phyloP scores from a whole-genome alignment of 352 stramenopile genomes.

The Saprolegnia diclina region DNA sequence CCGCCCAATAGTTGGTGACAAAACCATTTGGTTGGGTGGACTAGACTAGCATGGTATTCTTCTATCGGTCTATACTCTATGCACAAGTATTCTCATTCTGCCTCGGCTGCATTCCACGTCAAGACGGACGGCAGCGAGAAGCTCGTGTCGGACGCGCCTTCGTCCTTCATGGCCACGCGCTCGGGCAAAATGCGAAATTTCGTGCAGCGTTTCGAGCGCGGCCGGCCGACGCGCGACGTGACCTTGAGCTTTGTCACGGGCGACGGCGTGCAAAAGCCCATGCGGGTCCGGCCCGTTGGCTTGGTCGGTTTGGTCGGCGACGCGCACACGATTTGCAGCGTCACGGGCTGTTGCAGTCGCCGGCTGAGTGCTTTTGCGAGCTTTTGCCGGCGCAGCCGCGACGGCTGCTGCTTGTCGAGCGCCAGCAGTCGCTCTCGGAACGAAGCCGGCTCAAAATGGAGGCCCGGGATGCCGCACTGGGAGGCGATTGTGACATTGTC shows the following conservation, averaged over 20 bases:
- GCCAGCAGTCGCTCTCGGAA: conserved; percentile 12
- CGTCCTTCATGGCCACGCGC: not conserved
- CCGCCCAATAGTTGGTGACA: no score
- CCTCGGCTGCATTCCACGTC: not conserved
- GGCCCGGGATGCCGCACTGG: conserved; percentile 61
- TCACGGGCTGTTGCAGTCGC: not conserved
- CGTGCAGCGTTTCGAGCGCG: conserved; percentile 56
- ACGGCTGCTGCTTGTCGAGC: not conserved
- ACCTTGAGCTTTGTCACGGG: conserved; percentile 73
- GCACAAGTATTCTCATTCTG: not conserved
- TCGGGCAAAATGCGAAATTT: conserved; percentile 30
- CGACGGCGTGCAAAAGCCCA: conserved; percentile 71
- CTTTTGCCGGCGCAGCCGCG: not conserved
- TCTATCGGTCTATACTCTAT: not conserved
- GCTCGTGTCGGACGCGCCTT: conserved; percentile 6
- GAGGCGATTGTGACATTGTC: conserved; percentile 68
- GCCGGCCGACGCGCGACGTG: conserved; percentile 69
- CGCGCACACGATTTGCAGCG: not conserved
- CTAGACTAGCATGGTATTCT: no score
- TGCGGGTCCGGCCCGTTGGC: conserved; percentile 25
- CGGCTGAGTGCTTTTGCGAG: conserved; percentile 2
- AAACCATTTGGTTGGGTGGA: no score
- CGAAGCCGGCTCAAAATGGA: conserved; percentile 55
- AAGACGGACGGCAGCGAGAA: conserved; percentile 4
- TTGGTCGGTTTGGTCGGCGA: not conserved